Conservation (phyloP, 2,329 filamentous ascomycete genomes). For the Sclerotinia minor region DNA sequence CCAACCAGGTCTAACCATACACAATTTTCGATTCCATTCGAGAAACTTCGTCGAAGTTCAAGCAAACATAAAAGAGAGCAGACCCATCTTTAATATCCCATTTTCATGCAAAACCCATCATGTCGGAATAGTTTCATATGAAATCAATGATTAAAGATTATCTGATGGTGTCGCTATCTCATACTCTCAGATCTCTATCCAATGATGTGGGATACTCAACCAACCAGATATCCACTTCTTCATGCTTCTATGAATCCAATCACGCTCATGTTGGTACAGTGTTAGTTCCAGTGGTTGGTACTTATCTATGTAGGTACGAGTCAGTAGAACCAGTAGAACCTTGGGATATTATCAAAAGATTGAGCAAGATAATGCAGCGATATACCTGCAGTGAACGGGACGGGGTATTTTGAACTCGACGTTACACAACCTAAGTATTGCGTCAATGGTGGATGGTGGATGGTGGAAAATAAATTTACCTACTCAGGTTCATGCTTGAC, state of each 20-base stretch:
- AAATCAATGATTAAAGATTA: no score
- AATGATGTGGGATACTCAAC: neutral
- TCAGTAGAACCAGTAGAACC: neutral
- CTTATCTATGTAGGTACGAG: neutral
- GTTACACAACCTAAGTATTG: no score
- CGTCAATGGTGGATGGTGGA: no score
- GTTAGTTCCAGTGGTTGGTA: neutral
- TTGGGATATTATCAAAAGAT: neutral
- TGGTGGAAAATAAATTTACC: no score
- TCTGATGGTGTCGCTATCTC: neutral
- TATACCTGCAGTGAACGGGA: slow-evolving; percentile 12
- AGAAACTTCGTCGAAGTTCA: neutral
- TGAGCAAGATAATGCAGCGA: neutral
- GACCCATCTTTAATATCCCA: neutral
- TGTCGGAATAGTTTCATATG: neutral
- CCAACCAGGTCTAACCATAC: neutral
- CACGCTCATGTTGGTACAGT: neutral
- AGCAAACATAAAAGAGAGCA: neutral
- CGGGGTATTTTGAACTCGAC: neutral
- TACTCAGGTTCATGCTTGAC: neutral
- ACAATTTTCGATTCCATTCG: neutral
- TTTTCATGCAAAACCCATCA: neutral
- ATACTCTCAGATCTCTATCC: neutral
- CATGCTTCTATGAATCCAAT: neutral
- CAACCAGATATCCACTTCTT: slow-evolving; percentile 5